Evolutionary conservation across 306 rosid genomes (phyloP).

Genomic region (Myrica gale): DNA sequence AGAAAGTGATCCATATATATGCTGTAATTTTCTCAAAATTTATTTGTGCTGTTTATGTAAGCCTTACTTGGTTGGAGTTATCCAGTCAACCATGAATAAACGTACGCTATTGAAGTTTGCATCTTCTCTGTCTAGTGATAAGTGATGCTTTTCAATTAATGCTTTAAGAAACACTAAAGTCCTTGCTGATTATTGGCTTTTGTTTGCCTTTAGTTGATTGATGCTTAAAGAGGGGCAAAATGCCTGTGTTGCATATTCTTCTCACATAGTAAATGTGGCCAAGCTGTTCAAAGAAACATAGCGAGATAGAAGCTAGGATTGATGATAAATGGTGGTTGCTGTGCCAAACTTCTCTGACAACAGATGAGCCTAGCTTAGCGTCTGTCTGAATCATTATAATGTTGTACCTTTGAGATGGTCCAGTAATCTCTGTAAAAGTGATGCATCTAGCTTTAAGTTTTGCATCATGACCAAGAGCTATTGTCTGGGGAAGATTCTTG

Average conservation of each 20-base stretch:
- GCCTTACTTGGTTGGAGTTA: slow-evolving; percentile 14
- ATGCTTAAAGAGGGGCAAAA: not conserved
- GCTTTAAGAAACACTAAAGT: not conserved
- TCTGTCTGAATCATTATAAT: not conserved
- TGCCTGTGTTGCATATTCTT: not conserved
- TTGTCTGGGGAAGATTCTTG: not conserved
- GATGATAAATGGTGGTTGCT: not conserved
- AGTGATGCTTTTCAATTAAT: not conserved
- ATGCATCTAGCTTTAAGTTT: not conserved
- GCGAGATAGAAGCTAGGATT: not conserved
- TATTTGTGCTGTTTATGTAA: not conserved
- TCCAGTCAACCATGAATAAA: not conserved
- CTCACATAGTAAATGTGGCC: not conserved
- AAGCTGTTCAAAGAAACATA: too few relatives aligned
- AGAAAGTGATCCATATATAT: not conserved
- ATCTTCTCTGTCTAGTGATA: not conserved
- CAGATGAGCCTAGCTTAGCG: not conserved
- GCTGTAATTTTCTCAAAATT: not conserved
- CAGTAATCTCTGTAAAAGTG: not conserved
- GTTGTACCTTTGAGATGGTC: not conserved
- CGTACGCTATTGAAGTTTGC: not conserved
- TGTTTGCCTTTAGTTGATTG: not conserved
- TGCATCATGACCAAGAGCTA: too few relatives aligned
- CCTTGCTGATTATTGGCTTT: not conserved
- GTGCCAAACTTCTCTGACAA: not conserved